These are phyloP conservation scores for Alopecurus myosuroides DNA, from an alignment of 176 grass and related monocot genomes.

Conservation along the genomic window DNA sequence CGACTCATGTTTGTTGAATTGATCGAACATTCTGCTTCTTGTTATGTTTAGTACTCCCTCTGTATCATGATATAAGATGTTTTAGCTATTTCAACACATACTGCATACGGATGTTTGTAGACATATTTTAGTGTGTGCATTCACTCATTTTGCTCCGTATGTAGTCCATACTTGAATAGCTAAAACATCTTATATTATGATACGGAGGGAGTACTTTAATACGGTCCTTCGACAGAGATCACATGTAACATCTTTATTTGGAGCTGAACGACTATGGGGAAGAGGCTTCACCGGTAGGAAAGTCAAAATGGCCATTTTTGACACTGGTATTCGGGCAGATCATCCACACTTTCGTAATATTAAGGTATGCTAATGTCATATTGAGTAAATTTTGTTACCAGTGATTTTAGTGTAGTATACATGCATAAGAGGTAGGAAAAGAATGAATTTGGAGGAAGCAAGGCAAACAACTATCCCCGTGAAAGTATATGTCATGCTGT, in stretches of 20 bases:
- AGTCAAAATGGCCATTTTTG: conserved; percentile 99
- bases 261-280: conserved; percentile 76
- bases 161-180: too few relatives aligned
- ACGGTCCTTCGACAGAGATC: conserved; percentile 59
- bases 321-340: conserved; percentile 91
- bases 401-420: neutral
- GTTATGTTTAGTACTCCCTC: conserved; percentile 13
- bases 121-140: too few relatives aligned
- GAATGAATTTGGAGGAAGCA: neutral
- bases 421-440: neutral
- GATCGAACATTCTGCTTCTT: neutral
- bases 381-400: conserved; percentile 1
- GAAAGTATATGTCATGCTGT: neutral
- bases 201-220: too few relatives aligned
- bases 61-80: too few relatives aligned
- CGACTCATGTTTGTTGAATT: conserved; percentile 4
- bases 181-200: too few relatives aligned
- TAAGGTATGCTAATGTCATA: conserved; percentile 55
- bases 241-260: conserved; percentile 92
- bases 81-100: too few relatives aligned
- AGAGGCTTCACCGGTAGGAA: conserved; percentile 82
- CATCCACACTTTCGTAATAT: conserved; percentile 98
- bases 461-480: neutral
- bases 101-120: too few relatives aligned
- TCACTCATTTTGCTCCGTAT: too few relatives aligned